Base-by-base conservation (phyloP, 2,329 filamentous ascomycete genomes). In the Aspergillus sp. region DNA sequence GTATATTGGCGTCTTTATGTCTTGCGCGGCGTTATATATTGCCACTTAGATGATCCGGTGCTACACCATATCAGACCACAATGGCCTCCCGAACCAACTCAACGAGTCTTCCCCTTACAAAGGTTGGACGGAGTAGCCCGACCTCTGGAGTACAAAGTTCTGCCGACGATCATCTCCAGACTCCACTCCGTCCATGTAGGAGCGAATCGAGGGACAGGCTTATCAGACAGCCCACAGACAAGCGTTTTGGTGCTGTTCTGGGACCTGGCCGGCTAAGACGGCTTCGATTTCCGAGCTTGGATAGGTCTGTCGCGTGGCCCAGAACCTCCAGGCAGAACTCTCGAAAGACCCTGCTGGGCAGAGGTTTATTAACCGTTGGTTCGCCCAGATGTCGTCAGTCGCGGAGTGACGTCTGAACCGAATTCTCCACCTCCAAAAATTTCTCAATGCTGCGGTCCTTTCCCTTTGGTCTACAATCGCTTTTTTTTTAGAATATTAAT, bases 221-320 rank as follows among this genome's bases (percentile, higher is more conserved):
- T 41, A 49, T 42, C 34, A 54, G 44, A 33, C 20, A 50, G 47
- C 59, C 53, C 59, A 59, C 41, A 22, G 54, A 62, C 40, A 37
- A 59, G 40, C 49, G 42, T 48, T 34, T 24, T 17, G 17, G 13
- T 41, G 34, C 12, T 40, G 13, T 4, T 11, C 19, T 20, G 19
- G 19, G 20, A 45, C 51, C 33, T 33, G 51, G 22, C 57, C 69
- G 69, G 69, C 54, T 72, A 69, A 63, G 39, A 65, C 69, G 69
- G 69, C 66, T 67, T 62, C 40, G 34, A 47, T 48, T 22, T 12
- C 33, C 47, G 22, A 42, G 49, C 42, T 24, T 40, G 20, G 19
- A 49, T 41, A 51, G 48, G 24, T 20, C 27, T 49, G 20, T 30
- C 24, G 24, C 7, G 24, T 12, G 15, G 34, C 34, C 15, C 34